These are phyloP conservation scores for Podaxis mareebaensis DNA, from an alignment of 768 basidiomycete species.

Conservation along the genomic window DNA sequence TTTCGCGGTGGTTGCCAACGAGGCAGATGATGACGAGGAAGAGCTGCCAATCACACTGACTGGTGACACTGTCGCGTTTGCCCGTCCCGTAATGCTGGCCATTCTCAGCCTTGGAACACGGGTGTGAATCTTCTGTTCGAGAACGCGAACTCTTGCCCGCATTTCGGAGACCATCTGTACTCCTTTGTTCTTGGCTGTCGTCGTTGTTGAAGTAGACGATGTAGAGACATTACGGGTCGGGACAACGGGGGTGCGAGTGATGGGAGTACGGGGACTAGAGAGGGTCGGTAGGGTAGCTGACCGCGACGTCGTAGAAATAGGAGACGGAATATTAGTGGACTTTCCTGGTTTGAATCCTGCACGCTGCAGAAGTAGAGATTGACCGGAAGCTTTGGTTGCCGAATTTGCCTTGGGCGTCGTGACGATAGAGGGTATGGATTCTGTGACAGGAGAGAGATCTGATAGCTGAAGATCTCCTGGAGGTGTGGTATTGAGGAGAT, in stretches of 20 bases:
- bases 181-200: conserved; percentile 71
- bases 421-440: conserved; percentile 32
- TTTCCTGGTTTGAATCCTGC: conserved; percentile 49
- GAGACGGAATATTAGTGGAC: conserved; percentile 45
- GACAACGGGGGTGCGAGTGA: conserved; percentile 37
- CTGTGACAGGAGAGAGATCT: conserved; percentile 51
- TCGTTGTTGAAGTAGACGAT: conserved; percentile 43
- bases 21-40: conserved; percentile 37
- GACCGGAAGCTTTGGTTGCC: conserved; percentile 37
- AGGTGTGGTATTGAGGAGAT: conserved; percentile 57
- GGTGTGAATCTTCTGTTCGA: conserved; percentile 87
- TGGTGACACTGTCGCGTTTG: conserved; percentile 22
- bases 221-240: conserved; percentile 35
- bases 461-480: conserved; percentile 62
- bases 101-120: conserved; percentile 83
- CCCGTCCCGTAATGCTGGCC: conserved; percentile 68
- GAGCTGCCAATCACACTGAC: conserved; percentile 33
- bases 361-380: conserved; percentile 51
- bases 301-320: conserved; percentile 48
- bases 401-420: conserved; percentile 39
- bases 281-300: conserved; percentile 59
- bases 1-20: conserved; percentile 41
- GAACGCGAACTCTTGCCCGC: conserved; percentile 78
- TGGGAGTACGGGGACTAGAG: conserved; percentile 46
- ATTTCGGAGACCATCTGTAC: conserved; percentile 94